phyloP scores from a whole-genome alignment of 306 rosid genomes.

The Calophaca sinica region DNA sequence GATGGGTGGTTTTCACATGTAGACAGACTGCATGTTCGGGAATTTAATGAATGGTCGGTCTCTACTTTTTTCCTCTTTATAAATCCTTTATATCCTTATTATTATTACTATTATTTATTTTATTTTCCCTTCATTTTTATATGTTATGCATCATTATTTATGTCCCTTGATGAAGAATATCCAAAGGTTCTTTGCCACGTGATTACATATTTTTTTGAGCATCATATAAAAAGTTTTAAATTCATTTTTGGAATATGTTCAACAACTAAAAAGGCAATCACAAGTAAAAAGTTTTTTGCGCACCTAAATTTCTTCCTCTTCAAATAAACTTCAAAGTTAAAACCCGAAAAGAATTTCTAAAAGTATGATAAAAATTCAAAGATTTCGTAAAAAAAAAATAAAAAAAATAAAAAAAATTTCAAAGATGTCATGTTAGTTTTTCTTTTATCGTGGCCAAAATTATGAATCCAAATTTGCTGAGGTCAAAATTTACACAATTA shows the following conservation, averaged over 20 bases:
- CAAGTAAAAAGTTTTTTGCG: background rate
- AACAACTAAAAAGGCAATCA: background rate
- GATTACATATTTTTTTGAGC: too few species aligned
- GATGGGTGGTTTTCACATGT: slow-evolving; percentile 60
- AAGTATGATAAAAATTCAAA: too few species aligned
- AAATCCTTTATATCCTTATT: slow-evolving; percentile 1
- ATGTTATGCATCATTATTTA: too few species aligned
- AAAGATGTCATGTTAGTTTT: background rate
- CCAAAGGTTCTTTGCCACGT: too few species aligned
- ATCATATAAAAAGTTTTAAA: background rate
- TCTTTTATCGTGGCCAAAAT: background rate
- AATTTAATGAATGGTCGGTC: slow-evolving; percentile 58
- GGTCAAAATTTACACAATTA: too few species aligned
- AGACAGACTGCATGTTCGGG: slow-evolving; percentile 56
- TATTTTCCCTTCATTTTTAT: background rate
- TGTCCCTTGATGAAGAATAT: too few species aligned
- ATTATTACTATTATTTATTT: background rate
- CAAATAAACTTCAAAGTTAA: background rate
- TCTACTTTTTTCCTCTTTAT: slow-evolving; percentile 20
- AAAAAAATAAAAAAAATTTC: too few species aligned
- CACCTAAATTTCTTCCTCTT: too few species aligned
- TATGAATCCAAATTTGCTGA: too few species aligned
- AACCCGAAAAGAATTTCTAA: background rate
- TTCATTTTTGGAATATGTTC: background rate
- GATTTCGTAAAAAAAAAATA: too few species aligned